Evolutionary conservation across 192 early-diverging fungal species (phyloP).

Genomic region (Coemansia sp.): DNA sequence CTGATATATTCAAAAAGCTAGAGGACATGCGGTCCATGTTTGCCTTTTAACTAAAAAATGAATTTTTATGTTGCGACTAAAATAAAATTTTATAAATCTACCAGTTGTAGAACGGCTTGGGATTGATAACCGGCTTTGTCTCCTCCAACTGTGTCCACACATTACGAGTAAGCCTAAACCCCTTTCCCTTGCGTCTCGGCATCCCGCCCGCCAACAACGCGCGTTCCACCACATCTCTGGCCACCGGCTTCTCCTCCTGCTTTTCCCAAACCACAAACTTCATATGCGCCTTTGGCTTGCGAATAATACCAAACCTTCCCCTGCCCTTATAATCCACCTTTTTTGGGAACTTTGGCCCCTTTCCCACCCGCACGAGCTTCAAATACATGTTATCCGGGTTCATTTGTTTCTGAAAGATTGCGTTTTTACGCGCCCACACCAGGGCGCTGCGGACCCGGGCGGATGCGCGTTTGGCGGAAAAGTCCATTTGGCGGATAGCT

Average conservation of each 20-base stretch:
- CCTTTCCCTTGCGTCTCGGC: conserved; percentile 58
- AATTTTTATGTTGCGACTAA: neutral
- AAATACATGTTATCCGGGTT: conserved; percentile 61
- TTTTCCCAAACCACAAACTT: conserved; percentile 77
- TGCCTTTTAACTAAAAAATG: conserved; percentile 38
- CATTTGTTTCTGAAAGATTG: conserved; percentile 63
- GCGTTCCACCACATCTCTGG: conserved; percentile 24
- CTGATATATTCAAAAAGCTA: conserved; percentile 89
- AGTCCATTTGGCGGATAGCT: conserved; percentile 77
- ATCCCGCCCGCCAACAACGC: conserved; percentile 34
- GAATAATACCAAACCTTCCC: conserved; percentile 75
- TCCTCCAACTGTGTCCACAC: conserved; percentile 73
- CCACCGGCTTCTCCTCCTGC: conserved; percentile 22
- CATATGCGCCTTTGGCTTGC: conserved; percentile 74
- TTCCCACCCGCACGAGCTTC: conserved; percentile 83
- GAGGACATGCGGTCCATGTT: conserved; percentile 79
- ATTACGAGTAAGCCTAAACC: conserved; percentile 65
- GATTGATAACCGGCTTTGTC: conserved; percentile 70
- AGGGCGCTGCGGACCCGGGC: conserved; percentile 64
- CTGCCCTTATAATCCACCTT: conserved; percentile 75
- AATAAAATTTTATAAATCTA: conserved; percentile 20
- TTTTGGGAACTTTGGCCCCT: conserved; percentile 67
- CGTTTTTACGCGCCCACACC: conserved; percentile 69
- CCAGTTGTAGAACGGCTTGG: conserved; percentile 74
- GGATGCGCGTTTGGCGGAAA: conserved; percentile 68